Evolutionary conservation across 148 eudicot species (phyloP), one percentile per base, ranked within the genome.

Genomic region (Chenopodium formosanum): DNA sequence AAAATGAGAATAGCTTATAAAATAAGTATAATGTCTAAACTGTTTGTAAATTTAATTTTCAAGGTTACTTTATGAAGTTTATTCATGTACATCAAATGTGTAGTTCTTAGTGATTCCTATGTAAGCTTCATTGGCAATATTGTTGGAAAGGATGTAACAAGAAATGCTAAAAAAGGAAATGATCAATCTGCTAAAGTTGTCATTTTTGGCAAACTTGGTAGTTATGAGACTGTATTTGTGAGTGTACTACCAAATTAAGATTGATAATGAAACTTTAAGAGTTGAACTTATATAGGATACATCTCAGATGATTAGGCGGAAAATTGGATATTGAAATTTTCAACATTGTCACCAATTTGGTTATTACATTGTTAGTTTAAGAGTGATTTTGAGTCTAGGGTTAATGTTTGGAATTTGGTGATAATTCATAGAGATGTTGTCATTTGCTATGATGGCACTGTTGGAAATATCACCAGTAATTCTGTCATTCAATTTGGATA

Each of bases 71-170:
- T 83, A 29, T 1, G 53, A 34, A 7, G 50, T 16, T n/a, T 56
- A 62, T 56, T 68, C 29, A 84, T 73, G 56, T 88, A 88, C 90
- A 81, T 88, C 82, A 65, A 88, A 88, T 17, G 79, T 88, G 83
- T 88, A 88, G 80, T 84, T 87, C 82, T 89, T 86, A 58, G 90
- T 88, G 31, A 86, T 69, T 62, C 86, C 87, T 27, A 75, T 72
- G 73, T 77, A 25, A 40, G 83, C n/a, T 32, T 82, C 87, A 17
- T 34, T 65, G 19, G 72, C 79, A 2, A 27, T 65, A 31, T 50
- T 69, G 44, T n/a, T 6, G 4, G 66, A 60, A 34, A 78, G 71
- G 58, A 75, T 58, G 31, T 46, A 78, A 71, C 66, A 81, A 0
- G 48, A 73, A 48, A 82, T 34, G 81, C 70, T 23, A 2, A 72